A percentile compares a stretch with the other conserved stretches of the same genome.
phyloP scores from a whole-genome alignment of 331 rosid species.

The Pyrus hybrid region DNA sequence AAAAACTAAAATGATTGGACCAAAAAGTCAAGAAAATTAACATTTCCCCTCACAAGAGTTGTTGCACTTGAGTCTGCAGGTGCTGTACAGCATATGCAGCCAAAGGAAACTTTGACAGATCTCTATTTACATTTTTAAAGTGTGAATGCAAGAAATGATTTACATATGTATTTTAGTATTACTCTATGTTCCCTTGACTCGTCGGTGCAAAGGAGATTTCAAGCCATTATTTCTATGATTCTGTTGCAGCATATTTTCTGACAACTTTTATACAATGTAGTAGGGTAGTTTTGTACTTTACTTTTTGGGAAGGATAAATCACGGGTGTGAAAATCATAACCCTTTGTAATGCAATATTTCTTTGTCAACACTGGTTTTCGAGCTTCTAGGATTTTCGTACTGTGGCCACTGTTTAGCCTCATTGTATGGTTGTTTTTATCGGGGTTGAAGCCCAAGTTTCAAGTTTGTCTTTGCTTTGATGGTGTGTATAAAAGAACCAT shows the following conservation, averaged over 20 bases:
- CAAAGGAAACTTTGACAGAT: neutral
- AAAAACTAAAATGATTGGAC: neutral
- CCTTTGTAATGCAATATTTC: no score
- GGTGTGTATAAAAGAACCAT: no score
- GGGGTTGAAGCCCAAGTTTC: no score
- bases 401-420: no score
- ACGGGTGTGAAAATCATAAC: no score
- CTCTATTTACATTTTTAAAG: conserved; percentile 18
- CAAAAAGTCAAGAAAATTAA: neutral
- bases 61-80: neutral
- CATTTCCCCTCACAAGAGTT: neutral
- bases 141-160: neutral
- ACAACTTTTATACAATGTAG: neutral
- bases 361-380: no score
- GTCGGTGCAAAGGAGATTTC: conserved; percentile 37
- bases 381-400: no score
- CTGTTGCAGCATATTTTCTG: conserved; percentile 11
- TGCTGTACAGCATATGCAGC: neutral
- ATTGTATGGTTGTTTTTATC: no score
- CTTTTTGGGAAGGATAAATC: no score
- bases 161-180: no score
- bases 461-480: no score
- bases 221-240: conserved; percentile 15
- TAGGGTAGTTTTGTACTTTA: no score
- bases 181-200: conserved; percentile 11